Evolutionary conservation across 202 grass and related monocot species (phyloP), one percentile per base, ranked within the genome.

Genomic region (Brachypodium distachyon): DNA sequence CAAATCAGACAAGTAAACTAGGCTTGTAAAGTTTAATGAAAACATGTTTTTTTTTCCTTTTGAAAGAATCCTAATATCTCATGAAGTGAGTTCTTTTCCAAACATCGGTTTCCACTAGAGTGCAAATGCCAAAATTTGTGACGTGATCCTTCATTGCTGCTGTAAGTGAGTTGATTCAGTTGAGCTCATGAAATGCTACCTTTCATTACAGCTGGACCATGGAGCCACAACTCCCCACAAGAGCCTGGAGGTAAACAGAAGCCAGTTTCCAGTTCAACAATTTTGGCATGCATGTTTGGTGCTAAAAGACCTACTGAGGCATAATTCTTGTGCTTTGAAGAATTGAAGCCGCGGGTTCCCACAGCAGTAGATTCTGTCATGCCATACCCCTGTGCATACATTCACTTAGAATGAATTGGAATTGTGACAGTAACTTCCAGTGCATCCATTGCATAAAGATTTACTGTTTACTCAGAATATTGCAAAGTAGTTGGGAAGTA

Each of bases 301-400:
- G 94, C 94, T 37, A 97, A 79, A 67, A 97, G 79, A 72, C 94
- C 94, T 76, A 92, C 91, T 19, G 91, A 97, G 17, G 70, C 74
- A 78, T 86, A 85, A 54, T 87, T 94, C 62, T 59, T 94, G 55
- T 75, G 86, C 61, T 85, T 82, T 42, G 16, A 36, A 60, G 88
- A 92, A 56, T 97, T 94, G 73, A 97, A 97, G 25, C 91, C 94
- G 0, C 94, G 91, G 70, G 94, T 80, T 77, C 84, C 94, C 43
- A 94, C 86, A 39, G 94, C 94, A 74, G 91, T 87, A 53, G 91
- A 88, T 82, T 97, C 94, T 14, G 94, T 97, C 94, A 94, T 88
- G 61, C 94, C 94, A 22, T 97, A 97, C 33, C 94, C 94, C 94
- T 97, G 88, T 40, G 60, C 26, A 65, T 80, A 46, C 6, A 72